Conservation (phyloP, 75 land plant genomes). For the Pseudotsuga menziesii region DNA sequence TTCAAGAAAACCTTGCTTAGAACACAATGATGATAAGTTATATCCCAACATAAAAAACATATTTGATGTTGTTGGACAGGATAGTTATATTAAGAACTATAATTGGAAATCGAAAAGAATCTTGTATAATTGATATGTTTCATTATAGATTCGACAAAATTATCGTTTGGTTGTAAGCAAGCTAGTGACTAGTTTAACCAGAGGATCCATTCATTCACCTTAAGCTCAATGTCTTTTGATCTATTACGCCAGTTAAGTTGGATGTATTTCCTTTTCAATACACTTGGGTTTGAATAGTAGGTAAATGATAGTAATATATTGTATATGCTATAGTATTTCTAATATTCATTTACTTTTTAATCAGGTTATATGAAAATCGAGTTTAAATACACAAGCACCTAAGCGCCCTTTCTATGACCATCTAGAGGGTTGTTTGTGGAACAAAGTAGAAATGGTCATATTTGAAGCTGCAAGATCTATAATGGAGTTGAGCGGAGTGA, state of each 20-base stretch:
- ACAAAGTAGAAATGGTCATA: constrained; percentile 95
- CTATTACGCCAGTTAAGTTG: constrained; percentile 88
- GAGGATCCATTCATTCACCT: constrained; percentile 88
- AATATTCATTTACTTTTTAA: background rate
- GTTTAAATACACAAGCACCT: constrained; percentile 65
- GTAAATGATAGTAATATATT: background rate
- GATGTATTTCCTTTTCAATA: background rate
- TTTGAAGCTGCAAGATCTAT: constrained; percentile 97
- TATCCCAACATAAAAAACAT: background rate
- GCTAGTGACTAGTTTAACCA: constrained; percentile 86
- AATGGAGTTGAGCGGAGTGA: constrained; percentile 86
- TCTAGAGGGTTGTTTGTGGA: constrained; percentile 84
- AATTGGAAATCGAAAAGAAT: background rate
- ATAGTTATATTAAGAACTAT: background rate
- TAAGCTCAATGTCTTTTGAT: constrained; percentile 94
- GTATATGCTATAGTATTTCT: background rate
- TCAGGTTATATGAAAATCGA: constrained; percentile 86
- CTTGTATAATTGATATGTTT: background rate
- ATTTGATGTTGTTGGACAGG: background rate
- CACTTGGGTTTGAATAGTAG: background rate
- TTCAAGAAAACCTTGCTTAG: background rate
- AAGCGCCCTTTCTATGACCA: constrained; percentile 94
- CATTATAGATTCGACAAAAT: constrained; percentile 86
- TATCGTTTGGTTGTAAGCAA: constrained; percentile 94
- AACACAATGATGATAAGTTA: background rate